Evolutionary conservation across 805 yeast genomes (phyloP).

Genomic region (Wickerhamiella kurtzmanii): DNA sequence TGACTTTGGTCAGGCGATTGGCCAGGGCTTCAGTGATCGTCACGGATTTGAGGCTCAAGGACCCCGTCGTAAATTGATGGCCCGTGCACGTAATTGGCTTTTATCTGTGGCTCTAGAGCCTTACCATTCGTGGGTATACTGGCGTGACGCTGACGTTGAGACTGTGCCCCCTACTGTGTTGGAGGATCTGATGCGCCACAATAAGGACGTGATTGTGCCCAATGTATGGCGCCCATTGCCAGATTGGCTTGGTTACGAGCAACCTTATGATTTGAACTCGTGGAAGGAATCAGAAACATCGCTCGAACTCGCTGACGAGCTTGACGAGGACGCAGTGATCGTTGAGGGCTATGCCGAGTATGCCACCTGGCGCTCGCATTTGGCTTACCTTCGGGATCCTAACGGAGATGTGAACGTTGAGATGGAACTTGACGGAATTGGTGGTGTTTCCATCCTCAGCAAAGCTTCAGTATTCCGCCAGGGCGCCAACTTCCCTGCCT

Average conservation of each 20-base stretch:
- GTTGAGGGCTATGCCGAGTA: constrained; percentile 97
- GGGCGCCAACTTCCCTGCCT: constrained; percentile 94
- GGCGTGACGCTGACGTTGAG: constrained; percentile 99
- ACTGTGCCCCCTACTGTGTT: constrained; percentile 73
- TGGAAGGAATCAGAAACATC: constrained; percentile 88
- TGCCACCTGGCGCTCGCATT: constrained; percentile 95
- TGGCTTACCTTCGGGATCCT: constrained; percentile 89
- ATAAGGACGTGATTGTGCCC: constrained; percentile 87
- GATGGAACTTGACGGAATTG: constrained; percentile 90
- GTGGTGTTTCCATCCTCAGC: constrained; percentile 87
- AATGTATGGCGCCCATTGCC: constrained; percentile 98
- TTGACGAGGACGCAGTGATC: constrained; percentile 89
- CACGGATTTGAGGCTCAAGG: constrained; percentile 98
- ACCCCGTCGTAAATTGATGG: constrained; percentile 91
- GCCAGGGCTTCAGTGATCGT: constrained; percentile 88
- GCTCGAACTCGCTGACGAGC: constrained; percentile 29
- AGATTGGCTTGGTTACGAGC: constrained; percentile 75
- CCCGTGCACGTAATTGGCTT: constrained; percentile 91
- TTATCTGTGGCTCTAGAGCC: constrained; percentile 81
- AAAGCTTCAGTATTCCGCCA: constrained; percentile 74
- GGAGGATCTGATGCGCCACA: constrained; percentile 88
- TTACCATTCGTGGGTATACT: constrained; percentile 90
- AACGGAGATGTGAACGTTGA: constrained; percentile 89
- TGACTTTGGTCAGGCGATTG: constrained; percentile 87
- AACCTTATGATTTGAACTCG: constrained; percentile 90